Base-by-base conservation (phyloP, 2,329 filamentous ascomycete species). In the Monosporascus ibericus region DNA sequence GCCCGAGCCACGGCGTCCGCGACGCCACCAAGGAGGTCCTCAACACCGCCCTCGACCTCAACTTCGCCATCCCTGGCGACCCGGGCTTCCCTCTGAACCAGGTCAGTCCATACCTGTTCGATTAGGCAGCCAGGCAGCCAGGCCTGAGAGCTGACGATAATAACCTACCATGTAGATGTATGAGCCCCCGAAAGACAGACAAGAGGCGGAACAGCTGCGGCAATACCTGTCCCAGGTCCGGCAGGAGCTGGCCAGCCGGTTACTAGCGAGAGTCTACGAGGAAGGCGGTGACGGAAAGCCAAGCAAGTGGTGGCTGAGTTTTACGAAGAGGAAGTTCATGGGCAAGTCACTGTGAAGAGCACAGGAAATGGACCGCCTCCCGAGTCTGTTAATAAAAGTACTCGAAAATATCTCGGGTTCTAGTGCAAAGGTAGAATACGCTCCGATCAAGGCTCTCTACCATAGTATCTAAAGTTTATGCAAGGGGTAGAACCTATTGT, bases 271-370 rank as follows among this genome's bases (percentile, higher is more conserved):
- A 62, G 86, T 99, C 59, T 99, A 95, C 69, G 86, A 88, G 51
- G 91, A 92, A 75, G 62, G 80, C 71, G 71, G 82, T 68, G 72
- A 92, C 77, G 71, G 89, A 73, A 82, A 81, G 73, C 82, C 83
- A 51, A 81, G 76, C 72, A 82, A 95, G 84, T 97, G 92, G 90
- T 99, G 94, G 94, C 74, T 99, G 70, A 97, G 94, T 79, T 99
- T 96, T 71, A 90, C 89, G 50, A 97, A 97, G 85, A 86, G 94
- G 75, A 96, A 96, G 84, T 99, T 99, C 69, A 97, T 99, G 94
- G 92, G 92, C 70, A 97, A 97, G 84, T 82, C 83, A 61, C 76
- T 94, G 73, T 92, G 78, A 70, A 30, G 27, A 30, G 27, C 9
- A 30, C 3, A 9, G 27, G 27, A 30, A 11, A 30, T 11, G 9